Conservation (phyloP, 495 filamentous ascomycete genomes). For the Thozetella sp. region DNA sequence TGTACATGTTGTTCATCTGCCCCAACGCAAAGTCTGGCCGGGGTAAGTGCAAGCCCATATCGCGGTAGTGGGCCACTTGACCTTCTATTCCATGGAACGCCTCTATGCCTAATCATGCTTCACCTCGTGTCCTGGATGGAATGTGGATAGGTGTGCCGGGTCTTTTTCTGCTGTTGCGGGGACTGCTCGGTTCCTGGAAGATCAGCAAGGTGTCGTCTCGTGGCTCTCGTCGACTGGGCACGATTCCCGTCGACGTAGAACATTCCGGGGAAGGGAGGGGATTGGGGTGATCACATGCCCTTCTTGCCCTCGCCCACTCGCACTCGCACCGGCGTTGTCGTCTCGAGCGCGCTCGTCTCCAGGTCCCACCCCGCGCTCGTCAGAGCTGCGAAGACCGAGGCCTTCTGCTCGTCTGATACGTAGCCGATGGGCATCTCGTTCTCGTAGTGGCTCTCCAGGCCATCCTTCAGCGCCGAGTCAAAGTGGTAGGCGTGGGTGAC, state of each 20-base stretch:
- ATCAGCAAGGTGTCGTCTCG: conserved; percentile 8
- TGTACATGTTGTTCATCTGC: not conserved
- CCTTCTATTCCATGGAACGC: not conserved
- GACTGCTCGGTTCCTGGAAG: conserved; percentile 13
- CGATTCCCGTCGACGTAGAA: not conserved
- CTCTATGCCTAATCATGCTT: conserved; percentile 21
- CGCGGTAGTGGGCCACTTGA: not conserved
- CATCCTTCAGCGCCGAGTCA: conserved; percentile 32
- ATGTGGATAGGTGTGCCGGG: conserved; percentile 6
- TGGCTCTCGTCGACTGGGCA: not conserved
- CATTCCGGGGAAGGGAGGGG: conserved; percentile 2
- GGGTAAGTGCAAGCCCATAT: not conserved
- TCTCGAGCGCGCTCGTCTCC: conserved; percentile 43
- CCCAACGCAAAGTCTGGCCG: not conserved
- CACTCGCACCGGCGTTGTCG: conserved; percentile 28
- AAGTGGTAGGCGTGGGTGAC: conserved; percentile 56
- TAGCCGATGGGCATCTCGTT: conserved; percentile 34
- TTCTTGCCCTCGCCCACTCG: conserved; percentile 26
- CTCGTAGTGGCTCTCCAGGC: conserved; percentile 28
- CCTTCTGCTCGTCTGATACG: conserved; percentile 31
- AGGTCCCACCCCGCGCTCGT: conserved; percentile 45
- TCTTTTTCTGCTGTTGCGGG: conserved; percentile 21
- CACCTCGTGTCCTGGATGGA: conserved; percentile 6
- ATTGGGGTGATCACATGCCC: conserved; percentile 14
- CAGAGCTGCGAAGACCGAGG: conserved; percentile 27